Conservation (phyloP, 1,139 yeast species). For the Meyerozyma athensensis region DNA sequence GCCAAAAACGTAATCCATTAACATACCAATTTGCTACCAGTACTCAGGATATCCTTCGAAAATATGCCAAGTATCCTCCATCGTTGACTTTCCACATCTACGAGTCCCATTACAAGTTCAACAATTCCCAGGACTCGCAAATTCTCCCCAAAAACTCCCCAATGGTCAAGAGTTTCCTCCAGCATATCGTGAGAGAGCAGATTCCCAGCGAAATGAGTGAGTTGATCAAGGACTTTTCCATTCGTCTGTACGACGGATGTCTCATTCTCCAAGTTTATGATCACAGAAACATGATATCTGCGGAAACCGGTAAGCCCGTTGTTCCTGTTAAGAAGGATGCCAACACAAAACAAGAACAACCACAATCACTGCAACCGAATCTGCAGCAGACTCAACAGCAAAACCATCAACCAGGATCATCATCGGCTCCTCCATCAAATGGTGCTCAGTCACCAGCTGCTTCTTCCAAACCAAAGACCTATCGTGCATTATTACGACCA, state of each 20-base stretch:
- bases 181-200: conserved; percentile 72
- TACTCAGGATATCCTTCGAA: conserved; percentile 67
- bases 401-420: conserved; percentile 6
- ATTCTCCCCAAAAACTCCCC: conserved; percentile 78
- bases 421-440: conserved; percentile 5
- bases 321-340: background rate
- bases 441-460: conserved; percentile 8
- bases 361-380: conserved; percentile 6
- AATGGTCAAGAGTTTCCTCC: conserved; percentile 73
- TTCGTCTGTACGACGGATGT: conserved; percentile 84
- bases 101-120: conserved; percentile 82
- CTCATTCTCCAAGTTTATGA: conserved; percentile 79
- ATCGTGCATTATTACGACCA: conserved; percentile 72
- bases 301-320: conserved; percentile 7
- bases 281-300: conserved; percentile 44
- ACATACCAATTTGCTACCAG: conserved; percentile 64
- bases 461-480: conserved; percentile 54
- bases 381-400: conserved; percentile 8
- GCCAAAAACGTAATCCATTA: conserved; percentile 3
- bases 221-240: conserved; percentile 79
- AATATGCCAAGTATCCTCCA: conserved; percentile 74
- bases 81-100: conserved; percentile 85
- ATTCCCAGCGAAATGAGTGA: conserved; percentile 90
- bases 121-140: conserved; percentile 63
- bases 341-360: conserved; percentile 2